Base-by-base conservation (phyloP, 306 rosid genomes). In the Pyrus bretschneideri region DNA sequence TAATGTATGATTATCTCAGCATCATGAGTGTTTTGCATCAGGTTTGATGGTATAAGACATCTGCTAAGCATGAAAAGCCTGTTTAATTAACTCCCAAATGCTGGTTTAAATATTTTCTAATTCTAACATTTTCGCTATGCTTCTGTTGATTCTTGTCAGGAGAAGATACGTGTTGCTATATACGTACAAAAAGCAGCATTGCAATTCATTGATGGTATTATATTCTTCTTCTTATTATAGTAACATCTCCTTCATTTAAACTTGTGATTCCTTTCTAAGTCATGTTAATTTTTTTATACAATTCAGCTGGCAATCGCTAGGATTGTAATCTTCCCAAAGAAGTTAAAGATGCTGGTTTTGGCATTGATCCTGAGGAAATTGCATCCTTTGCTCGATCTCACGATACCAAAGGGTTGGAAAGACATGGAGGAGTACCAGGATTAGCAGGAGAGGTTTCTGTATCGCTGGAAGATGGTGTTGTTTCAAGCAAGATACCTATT, bases 181-280 rank as follows among this genome's bases (percentile, higher is more conserved):
- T 89, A 79, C 71, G 98, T 93, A 54, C 93, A 89, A 68, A 87
- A 90, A 57, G 98, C 98, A 75, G 94, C 98, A 46, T 82, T 91
- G 70, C 93, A 93, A 18, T 93, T 93, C 73, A 90, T 90, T 25
- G 85, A 66, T 19, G 94, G 97, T 93, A 84, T 60, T 71, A 52
- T 46, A 64, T 74, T 74, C 35, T 67, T 74, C 35, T 67, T 19
- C 58, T 4, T 9, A 70, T 63, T 62, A 62, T 52, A 15, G 33
- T 27, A 29, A 18, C 67, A 30, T 44, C 44, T 59, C 58, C 17
- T 69, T 44, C 17, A 33, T 29, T 74, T 60, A 23, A 40, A 31
- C 13, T 38, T 57, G 52, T 69, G 60, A 17, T 67, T 61, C 69
- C 6, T 57, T 71, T 44, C 59, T 75, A 40, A 65, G 59, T 15